Conservation (phyloP, 768 basidiomycete species). For the Guyanaporus albipodus region DNA sequence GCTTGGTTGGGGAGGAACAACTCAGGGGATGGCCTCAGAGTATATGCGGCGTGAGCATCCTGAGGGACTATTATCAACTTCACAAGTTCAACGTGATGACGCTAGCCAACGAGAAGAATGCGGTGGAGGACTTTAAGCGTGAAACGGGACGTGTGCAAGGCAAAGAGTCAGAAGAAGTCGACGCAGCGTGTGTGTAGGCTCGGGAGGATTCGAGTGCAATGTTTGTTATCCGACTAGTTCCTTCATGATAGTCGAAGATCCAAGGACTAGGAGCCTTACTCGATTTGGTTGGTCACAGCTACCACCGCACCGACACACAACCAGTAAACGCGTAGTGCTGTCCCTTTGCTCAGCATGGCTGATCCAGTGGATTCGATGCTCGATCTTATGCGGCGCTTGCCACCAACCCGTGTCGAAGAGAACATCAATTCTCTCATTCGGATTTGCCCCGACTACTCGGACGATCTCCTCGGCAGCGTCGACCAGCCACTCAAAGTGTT, state of each 20-base stretch:
- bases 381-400: constrained; percentile 93
- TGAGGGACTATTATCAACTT: constrained; percentile 64
- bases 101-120: constrained; percentile 53
- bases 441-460: constrained; percentile 89
- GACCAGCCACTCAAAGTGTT: constrained; percentile 88
- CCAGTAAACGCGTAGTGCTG: neutral
- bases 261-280: neutral
- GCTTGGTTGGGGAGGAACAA: neutral
- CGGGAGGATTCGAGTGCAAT: too few species aligned
- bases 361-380: constrained; percentile 91
- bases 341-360: constrained; percentile 47
- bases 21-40: constrained; percentile 41
- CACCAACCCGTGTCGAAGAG: constrained; percentile 82
- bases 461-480: constrained; percentile 91
- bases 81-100: constrained; percentile 81
- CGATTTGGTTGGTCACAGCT: constrained; percentile 10
- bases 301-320: too few species aligned
- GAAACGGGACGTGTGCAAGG: constrained; percentile 33
- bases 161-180: constrained; percentile 9
- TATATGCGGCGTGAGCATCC: constrained; percentile 70
- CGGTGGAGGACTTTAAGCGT: constrained; percentile 30
- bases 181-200: neutral
- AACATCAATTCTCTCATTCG: constrained; percentile 79
- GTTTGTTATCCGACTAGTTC: too few species aligned
- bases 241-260: too few species aligned